Evolutionary conservation across 2,329 filamentous ascomycete genomes (phyloP).

Genomic region (Claviceps fusiformis): DNA sequence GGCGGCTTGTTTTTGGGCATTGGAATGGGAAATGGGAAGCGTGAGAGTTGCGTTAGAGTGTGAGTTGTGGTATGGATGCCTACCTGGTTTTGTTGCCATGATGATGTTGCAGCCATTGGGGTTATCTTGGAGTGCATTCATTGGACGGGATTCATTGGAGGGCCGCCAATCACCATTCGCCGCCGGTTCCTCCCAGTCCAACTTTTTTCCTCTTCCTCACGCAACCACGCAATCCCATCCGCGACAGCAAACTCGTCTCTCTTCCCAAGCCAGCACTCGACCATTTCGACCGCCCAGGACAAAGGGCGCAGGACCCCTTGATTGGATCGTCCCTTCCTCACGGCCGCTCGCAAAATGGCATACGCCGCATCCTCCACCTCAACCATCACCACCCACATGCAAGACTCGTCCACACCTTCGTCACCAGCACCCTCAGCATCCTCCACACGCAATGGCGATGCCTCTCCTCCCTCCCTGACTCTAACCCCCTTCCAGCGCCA

Average conservation of each 20-base stretch:
- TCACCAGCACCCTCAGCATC: conserved; percentile 2
- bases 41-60: too few relatives aligned
- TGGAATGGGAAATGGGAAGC: too few relatives aligned
- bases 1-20: conserved; percentile 23
- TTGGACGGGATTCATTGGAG: too few relatives aligned
- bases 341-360: neutral
- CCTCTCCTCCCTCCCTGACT: conserved; percentile 21
- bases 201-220: neutral
- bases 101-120: too few relatives aligned
- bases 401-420: conserved; percentile 1
- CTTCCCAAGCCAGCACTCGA: neutral
- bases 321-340: neutral
- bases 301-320: neutral
- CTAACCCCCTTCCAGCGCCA: conserved; percentile 25
- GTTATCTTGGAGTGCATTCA: too few relatives aligned
- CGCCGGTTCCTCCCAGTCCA: neutral
- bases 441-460: conserved; percentile 8
- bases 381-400: conserved; percentile 2
- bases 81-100: too few relatives aligned
- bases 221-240: neutral
- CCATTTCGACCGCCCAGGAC: too few relatives aligned
- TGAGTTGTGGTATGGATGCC: too few relatives aligned
- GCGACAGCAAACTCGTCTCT: neutral
- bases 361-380: conserved; percentile 1
- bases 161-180: neutral